Evolutionary conservation across 2,329 filamentous ascomycete species (phyloP), one percentile per base, ranked within the genome.

Genomic region (Esteya vermicola): DNA sequence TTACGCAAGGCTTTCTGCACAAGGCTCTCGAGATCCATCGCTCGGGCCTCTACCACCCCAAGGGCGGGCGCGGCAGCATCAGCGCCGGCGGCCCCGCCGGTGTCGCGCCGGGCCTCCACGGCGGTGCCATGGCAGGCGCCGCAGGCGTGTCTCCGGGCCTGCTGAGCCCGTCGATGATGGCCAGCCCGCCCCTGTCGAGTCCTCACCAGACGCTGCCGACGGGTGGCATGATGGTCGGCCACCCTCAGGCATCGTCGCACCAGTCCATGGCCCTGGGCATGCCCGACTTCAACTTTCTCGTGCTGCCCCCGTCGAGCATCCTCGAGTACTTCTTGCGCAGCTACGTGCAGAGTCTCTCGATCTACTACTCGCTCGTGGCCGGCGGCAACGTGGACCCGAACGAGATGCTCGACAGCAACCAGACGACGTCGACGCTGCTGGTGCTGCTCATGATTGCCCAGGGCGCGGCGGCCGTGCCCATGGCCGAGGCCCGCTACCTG

Each of bases 361-460:
- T 73, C 21, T 83, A 78, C 52, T 83, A 77, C 48, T 72, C 75
- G 2, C 62, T 81, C 41, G 70, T 78, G 4, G 63, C 70, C 1
- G 64, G 69, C 4, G 73, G 75, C 5, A 63, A 67, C 14, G 60
- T 82, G 19, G 77, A 83, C 48, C 68, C 75, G 8, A 82, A 82
- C 47, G 72, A 78, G 52, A 65, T 82, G 57, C 68, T 83, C 52
- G 65, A 72, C 47, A 75, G 78, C 50, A 78, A 77, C 49, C 72
- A 76, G 47, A 72, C n/a, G n/a, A n/a, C 76, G 1, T 75, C 77
- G 1, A 79, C 74, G 28, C 56, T 83, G 23, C 60, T 83, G 12
- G 68, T 83, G 1, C 61, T 83, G 19, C 68, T 83, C 53, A 82
- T 83, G 78, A 78, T 83, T 41, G 78, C 78, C 1, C 76, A 81